Conservation (phyloP, 345 rosid species). For the Boechera divaricarpa region DNA sequence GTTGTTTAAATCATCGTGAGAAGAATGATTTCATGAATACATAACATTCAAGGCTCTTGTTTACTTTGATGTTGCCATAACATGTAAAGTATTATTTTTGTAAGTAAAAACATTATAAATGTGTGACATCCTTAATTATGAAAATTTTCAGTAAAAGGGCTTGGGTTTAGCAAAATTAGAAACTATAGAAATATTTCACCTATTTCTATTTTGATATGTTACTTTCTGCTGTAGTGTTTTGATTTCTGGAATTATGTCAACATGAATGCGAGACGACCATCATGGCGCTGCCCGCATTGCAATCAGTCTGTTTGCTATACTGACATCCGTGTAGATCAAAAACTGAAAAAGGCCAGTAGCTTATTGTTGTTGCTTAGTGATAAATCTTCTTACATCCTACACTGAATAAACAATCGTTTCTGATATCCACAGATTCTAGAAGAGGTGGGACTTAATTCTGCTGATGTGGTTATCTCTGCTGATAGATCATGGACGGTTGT, state of each 20-base stretch:
- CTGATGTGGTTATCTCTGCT: slow-evolving; percentile 68
- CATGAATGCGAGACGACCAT: slow-evolving; percentile 79
- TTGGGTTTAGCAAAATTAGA: neutral
- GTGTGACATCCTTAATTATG: slow-evolving; percentile 2
- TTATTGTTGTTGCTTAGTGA: slow-evolving; percentile 8
- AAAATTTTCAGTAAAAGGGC: neutral
- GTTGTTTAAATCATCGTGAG: neutral
- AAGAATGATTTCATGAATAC: neutral
- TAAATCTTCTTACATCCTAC: slow-evolving; percentile 12
- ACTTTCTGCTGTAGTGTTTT: slow-evolving; percentile 67
- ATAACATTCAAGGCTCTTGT: slow-evolving; percentile 14
- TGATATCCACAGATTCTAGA: slow-evolving; percentile 63
- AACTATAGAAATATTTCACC: neutral
- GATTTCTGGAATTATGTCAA: slow-evolving; percentile 75
- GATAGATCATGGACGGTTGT: slow-evolving; percentile 90
- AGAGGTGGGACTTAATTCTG: slow-evolving; percentile 63
- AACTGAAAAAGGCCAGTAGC: slow-evolving; percentile 77
- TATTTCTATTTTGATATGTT: neutral
- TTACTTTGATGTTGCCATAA: slow-evolving; percentile 11
- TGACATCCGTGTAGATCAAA: slow-evolving; percentile 78
- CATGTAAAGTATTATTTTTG: neutral
- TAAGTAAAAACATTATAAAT: neutral
- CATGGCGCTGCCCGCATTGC: slow-evolving; percentile 98
- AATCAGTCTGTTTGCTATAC: slow-evolving; percentile 73
- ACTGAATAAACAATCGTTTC: neutral